These are phyloP conservation scores for Goffeauzyma gilvescens DNA, from an alignment of 768 basidiomycete species.

Conservation along the genomic window DNA sequence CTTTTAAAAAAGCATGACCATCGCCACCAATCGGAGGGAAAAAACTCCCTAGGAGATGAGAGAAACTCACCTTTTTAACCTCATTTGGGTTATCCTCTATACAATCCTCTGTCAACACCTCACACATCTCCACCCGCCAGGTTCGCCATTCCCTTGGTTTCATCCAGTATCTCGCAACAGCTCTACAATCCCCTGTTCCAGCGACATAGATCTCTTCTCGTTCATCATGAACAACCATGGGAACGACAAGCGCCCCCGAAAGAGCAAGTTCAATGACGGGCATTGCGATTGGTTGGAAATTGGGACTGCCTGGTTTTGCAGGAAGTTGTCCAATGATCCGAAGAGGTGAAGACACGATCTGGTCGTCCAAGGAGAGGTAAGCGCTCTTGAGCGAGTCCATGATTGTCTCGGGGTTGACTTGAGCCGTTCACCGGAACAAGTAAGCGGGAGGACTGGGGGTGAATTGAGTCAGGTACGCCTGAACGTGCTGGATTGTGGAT, in stretches of 20 bases:
- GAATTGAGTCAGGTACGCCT: too few relatives aligned
- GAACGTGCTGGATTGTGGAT: too few relatives aligned
- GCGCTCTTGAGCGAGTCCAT: conserved; percentile 45
- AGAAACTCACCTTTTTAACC: conserved; percentile 54
- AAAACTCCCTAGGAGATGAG: too few relatives aligned
- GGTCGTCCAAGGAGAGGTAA: conserved; percentile 64
- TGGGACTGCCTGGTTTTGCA: conserved; percentile 2
- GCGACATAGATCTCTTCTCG: conserved; percentile 72
- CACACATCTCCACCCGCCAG: conserved; percentile 71
- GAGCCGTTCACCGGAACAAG: too few relatives aligned
- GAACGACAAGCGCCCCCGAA: conserved; percentile 75
- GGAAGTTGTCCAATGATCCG: conserved; percentile 37
- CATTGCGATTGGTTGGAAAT: conserved; percentile 33
- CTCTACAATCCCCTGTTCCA: conserved; percentile 79
- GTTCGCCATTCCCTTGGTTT: conserved; percentile 40
- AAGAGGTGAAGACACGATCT: conserved; percentile 61
- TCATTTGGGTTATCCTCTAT: conserved; percentile 81
- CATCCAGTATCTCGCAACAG: conserved; percentile 85
- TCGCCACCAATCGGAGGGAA: neutral
- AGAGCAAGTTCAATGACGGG: conserved; percentile 65
- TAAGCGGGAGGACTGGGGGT: neutral
- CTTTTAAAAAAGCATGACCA: too few relatives aligned
- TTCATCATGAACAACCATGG: conserved; percentile 70
- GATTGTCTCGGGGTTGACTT: conserved; percentile 6
- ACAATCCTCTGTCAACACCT: conserved; percentile 89